A percentile compares a stretch with the other conserved stretches of the same genome.
These are phyloP conservation scores for Pythium angustatum DNA, from an alignment of 352 stramenopile species.

Conservation along the genomic window DNA sequence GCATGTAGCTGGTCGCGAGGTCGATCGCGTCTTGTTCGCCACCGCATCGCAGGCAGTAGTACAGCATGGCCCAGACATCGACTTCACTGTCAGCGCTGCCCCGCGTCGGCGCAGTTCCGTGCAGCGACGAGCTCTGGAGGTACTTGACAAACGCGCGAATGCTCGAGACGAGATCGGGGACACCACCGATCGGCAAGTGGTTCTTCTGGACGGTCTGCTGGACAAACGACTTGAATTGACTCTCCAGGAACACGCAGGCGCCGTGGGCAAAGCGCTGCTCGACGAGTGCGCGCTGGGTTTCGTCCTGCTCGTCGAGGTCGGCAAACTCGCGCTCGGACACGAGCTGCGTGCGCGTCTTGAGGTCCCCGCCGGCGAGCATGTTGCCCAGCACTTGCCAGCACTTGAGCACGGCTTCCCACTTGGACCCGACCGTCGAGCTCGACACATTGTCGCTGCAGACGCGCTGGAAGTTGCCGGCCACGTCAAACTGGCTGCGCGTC, in stretches of 20 bases:
- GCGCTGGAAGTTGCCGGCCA: constrained; percentile 57
- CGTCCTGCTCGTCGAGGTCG: constrained; percentile 32
- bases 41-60: constrained; percentile 80
- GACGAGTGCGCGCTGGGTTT: constrained; percentile 42
- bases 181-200: constrained; percentile 63
- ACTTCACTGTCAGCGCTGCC: constrained; percentile 44
- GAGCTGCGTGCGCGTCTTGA: constrained; percentile 39
- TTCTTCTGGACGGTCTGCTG: constrained; percentile 82
- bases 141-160: constrained; percentile 80
- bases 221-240: constrained; percentile 75
- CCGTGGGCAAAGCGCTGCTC: constrained; percentile 65
- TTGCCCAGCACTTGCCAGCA: constrained; percentile 80
- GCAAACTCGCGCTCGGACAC: constrained; percentile 65
- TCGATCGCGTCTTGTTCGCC: constrained; percentile 70
- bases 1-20: constrained; percentile 44
- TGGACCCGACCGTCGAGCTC: constrained; percentile 55
- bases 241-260: constrained; percentile 75
- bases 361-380: constrained; percentile 61
- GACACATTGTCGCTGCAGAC: constrained; percentile 58
- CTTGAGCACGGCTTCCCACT: constrained; percentile 76
- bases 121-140: constrained; percentile 68
- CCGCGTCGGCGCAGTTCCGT: constrained; percentile 22
- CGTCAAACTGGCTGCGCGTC: constrained; percentile 70
- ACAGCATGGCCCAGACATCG: constrained; percentile 76
- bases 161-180: constrained; percentile 68